phyloP scores from a whole-genome alignment of 306 rosid species.

The Cucurbita pepo region DNA sequence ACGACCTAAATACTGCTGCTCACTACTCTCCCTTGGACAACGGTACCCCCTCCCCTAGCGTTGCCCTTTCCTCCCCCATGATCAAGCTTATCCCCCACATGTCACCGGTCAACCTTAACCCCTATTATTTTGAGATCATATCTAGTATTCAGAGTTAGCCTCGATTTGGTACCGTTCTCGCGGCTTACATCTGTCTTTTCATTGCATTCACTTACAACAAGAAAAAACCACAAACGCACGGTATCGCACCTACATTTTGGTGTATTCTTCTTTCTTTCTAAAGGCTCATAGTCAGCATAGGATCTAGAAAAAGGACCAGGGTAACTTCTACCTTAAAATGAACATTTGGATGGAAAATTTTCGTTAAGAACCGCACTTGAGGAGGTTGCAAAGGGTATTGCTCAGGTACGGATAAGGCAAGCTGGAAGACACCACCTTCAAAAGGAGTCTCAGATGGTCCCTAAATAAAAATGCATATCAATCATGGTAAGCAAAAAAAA shows the following conservation, averaged over 20 bases:
- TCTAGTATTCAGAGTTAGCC: too few relatives aligned
- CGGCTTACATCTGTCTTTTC: too few relatives aligned
- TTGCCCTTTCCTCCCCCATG: background rate
- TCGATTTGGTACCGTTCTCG: too few relatives aligned
- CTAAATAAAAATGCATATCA: constrained; percentile 17
- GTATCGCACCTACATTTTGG: too few relatives aligned
- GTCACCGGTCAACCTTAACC: too few relatives aligned
- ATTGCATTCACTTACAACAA: too few relatives aligned
- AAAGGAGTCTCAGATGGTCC: constrained; percentile 98
- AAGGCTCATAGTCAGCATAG: background rate
- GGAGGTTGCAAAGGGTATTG: constrained; percentile 96
- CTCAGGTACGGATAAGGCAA: constrained; percentile 84
- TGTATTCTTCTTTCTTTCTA: too few relatives aligned
- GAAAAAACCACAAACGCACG: too few relatives aligned
- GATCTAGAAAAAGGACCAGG: background rate
- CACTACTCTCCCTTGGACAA: background rate
- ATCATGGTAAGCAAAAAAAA: background rate
- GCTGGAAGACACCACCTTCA: constrained; percentile 93
- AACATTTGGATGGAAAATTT: constrained; percentile 95
- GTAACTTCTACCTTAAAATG: constrained; percentile 64
- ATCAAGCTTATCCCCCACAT: background rate
- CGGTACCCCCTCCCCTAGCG: background rate
- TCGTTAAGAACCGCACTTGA: constrained; percentile 93
- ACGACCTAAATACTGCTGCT: too few relatives aligned
- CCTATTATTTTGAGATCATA: too few relatives aligned